A percentile compares a stretch with the other conserved stretches of the same genome.
These are phyloP conservation scores for Blumeriella jaapii DNA, from an alignment of 2,329 filamentous ascomycete species.

Conservation along the genomic window DNA sequence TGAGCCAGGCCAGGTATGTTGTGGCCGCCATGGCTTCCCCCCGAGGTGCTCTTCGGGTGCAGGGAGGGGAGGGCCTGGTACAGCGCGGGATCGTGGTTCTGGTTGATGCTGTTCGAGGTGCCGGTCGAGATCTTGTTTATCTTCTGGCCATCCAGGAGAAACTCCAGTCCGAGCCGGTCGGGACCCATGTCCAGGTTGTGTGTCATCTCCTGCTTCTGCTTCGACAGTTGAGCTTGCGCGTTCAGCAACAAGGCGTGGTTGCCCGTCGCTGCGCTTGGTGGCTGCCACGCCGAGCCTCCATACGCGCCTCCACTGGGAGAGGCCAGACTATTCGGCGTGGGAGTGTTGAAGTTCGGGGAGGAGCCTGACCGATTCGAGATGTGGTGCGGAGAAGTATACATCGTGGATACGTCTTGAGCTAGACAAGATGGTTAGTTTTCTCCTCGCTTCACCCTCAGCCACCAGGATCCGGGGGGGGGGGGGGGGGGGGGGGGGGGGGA, in stretches of 20 bases:
- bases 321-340: slow-evolving; percentile 31
- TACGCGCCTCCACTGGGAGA: slow-evolving; percentile 28
- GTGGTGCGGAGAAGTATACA: slow-evolving; percentile 16
- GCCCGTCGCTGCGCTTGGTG: slow-evolving; percentile 23
- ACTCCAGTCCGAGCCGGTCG: slow-evolving; percentile 62
- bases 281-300: slow-evolving; percentile 26
- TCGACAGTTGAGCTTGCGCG: slow-evolving; percentile 28
- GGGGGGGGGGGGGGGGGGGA: too few species aligned
- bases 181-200: slow-evolving; percentile 49
- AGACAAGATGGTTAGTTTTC: background rate
- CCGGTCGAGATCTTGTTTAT: slow-evolving; percentile 38
- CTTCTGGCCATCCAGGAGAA: slow-evolving; percentile 53
- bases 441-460: too few species aligned
- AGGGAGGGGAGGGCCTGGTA: slow-evolving; percentile 9
- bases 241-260: slow-evolving; percentile 24
- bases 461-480: background rate
- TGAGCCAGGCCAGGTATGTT: slow-evolving; percentile 11
- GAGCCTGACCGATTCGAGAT: slow-evolving; percentile 23
- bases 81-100: slow-evolving; percentile 33
- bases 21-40: slow-evolving; percentile 21
- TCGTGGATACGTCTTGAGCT: slow-evolving; percentile 10
- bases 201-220: slow-evolving; percentile 38
- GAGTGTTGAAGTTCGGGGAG: slow-evolving; percentile 26
- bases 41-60: slow-evolving; percentile 19
- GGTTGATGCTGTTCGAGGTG: slow-evolving; percentile 35